Conservation (phyloP, 2,329 filamentous ascomycete species). For the Clarireedia homoeocarpa region DNA sequence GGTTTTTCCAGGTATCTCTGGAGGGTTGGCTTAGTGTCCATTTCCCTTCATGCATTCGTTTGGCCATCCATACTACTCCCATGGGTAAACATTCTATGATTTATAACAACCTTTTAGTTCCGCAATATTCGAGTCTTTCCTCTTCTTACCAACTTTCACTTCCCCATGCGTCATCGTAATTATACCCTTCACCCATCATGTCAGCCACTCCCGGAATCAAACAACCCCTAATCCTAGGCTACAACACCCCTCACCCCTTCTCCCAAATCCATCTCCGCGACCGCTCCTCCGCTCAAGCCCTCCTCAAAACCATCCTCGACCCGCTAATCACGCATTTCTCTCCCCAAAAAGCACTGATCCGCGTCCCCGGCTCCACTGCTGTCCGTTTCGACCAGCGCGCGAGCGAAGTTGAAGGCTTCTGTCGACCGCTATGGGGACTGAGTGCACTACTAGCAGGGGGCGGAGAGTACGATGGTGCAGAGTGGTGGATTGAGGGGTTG, state of each 20-base stretch:
- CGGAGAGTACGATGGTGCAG: constrained; percentile 53
- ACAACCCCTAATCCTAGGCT: constrained; percentile 36
- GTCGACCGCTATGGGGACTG: constrained; percentile 65
- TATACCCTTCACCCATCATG: no score
- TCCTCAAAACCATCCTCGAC: constrained; percentile 57
- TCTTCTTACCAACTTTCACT: no score
- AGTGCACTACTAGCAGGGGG: constrained; percentile 62
- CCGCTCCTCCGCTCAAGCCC: constrained; percentile 50
- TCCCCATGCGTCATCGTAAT: no score
- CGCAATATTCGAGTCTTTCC: no score
- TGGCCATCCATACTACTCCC: no score
- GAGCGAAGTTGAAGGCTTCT: constrained; percentile 57
- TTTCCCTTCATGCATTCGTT: no score
- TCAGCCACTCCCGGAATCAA: no score
- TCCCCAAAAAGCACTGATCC: constrained; percentile 54
- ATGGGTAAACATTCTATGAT: no score
- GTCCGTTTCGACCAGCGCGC: constrained; percentile 72
- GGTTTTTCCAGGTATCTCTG: no score
- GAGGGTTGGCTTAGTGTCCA: no score
- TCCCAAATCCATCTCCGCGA: constrained; percentile 42
- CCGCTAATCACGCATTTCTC: constrained; percentile 68
- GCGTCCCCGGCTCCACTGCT: constrained; percentile 60
- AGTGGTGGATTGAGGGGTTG: constrained; percentile 63
- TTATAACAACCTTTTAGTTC: no score
- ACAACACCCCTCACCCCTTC: constrained; percentile 48